These are phyloP conservation scores for Penicillium cosmopolitanum DNA, from an alignment of 495 filamentous ascomycete species.

Conservation along the genomic window DNA sequence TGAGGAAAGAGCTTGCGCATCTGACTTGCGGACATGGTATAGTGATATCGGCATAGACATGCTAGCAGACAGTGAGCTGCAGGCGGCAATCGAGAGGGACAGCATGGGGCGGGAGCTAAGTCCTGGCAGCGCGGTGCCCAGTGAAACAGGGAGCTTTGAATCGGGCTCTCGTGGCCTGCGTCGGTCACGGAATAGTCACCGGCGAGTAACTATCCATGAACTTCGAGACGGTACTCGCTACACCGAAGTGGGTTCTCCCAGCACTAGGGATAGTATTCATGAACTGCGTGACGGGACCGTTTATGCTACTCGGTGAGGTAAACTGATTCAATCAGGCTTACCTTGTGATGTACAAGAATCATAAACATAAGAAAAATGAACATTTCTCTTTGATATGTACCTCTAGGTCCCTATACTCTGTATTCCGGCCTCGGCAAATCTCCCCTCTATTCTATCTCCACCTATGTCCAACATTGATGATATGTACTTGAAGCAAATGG, in stretches of 20 bases:
- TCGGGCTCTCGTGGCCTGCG: constrained; percentile 34
- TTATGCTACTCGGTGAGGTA: constrained; percentile 38
- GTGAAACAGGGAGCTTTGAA: constrained; percentile 41
- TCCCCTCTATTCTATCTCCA: constrained; percentile 13
- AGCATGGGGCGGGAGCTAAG: constrained; percentile 34
- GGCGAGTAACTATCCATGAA: constrained; percentile 48
- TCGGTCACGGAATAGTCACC: constrained; percentile 37
- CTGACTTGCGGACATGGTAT: constrained; percentile 52
- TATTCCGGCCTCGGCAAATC: not conserved
- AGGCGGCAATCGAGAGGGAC: constrained; percentile 42
- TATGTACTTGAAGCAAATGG: constrained; percentile 3
- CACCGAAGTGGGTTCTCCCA: constrained; percentile 44
- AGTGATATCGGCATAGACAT: constrained; percentile 36
- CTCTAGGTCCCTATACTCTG: not conserved
- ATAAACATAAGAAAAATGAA: not conserved
- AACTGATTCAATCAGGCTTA: not conserved
- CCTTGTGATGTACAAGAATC: not conserved
- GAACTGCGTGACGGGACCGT: constrained; percentile 51
- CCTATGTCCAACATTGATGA: not conserved
- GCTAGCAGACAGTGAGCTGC: constrained; percentile 43
- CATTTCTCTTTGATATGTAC: not conserved
- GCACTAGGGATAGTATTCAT: constrained; percentile 44
- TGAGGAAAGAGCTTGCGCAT: constrained; percentile 61
- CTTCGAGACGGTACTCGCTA: constrained; percentile 49
- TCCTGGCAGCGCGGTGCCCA: constrained; percentile 37